phyloP scores from a whole-genome alignment of 306 rosid genomes.

The Fragaria ananassa region DNA sequence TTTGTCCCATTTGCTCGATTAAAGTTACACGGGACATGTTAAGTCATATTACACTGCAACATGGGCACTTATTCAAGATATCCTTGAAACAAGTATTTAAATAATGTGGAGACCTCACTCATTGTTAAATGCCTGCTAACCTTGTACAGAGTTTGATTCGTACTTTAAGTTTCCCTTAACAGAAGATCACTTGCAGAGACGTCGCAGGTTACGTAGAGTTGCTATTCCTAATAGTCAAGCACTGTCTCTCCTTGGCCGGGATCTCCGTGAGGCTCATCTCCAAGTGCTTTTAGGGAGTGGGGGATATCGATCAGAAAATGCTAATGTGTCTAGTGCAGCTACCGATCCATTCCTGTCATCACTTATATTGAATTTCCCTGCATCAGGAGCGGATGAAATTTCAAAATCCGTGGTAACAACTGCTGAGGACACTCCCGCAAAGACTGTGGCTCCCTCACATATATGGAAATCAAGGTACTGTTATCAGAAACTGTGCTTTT shows the following conservation, averaged over 20 bases:
- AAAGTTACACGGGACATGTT: conserved; percentile 84
- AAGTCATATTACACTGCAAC: conserved; percentile 88
- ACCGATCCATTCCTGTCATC: conserved; percentile 88
- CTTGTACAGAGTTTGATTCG: neutral
- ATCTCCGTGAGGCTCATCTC: conserved; percentile 97
- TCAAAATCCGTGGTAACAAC: conserved; percentile 71
- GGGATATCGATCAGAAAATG: conserved; percentile 59
- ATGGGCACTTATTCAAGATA: conserved; percentile 92
- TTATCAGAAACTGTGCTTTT: neutral
- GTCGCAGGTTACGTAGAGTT: conserved; percentile 78
- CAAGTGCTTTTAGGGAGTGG: conserved; percentile 84
- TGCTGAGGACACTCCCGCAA: conserved; percentile 55
- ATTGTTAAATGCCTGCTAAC: neutral
- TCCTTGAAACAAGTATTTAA: conserved; percentile 43
- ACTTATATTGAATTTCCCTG: conserved; percentile 77
- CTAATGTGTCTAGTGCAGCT: conserved; percentile 51
- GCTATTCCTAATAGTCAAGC: conserved; percentile 81
- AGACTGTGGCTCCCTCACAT: conserved; percentile 47
- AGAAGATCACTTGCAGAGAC: conserved; percentile 75
- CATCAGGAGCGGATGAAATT: conserved; percentile 83
- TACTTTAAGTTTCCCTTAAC: conserved; percentile 51
- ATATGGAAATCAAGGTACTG: conserved; percentile 90
- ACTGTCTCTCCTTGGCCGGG: conserved; percentile 74
- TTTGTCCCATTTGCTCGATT: conserved; percentile 90
- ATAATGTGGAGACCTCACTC: neutral